These are phyloP conservation scores for Candida smagusa DNA, from an alignment of 1,139 yeast genomes.

Conservation along the genomic window DNA sequence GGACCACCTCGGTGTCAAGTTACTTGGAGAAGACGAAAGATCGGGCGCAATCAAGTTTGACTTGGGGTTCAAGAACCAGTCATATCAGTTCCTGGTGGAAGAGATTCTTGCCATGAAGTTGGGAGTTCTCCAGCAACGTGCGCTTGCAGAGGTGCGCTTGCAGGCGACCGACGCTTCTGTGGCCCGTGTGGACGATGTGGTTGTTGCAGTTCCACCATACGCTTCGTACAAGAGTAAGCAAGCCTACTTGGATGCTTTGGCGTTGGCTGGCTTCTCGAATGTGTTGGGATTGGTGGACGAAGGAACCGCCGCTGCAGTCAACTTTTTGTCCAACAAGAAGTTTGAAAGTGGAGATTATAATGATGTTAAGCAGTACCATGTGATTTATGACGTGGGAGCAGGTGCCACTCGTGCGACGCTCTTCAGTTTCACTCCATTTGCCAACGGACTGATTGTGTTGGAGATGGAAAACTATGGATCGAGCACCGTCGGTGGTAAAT, in stretches of 20 bases:
- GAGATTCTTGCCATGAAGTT: constrained; percentile 84
- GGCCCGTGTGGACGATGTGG: constrained; percentile 55
- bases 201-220: constrained; percentile 75
- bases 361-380: constrained; percentile 51
- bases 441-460: constrained; percentile 38
- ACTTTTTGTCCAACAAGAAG: constrained; percentile 57
- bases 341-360: constrained; percentile 35
- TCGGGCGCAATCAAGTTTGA: constrained; percentile 57
- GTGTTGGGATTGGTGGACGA: constrained; percentile 76
- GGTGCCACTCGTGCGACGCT: constrained; percentile 87
- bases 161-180: constrained; percentile 25
- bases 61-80: constrained; percentile 43
- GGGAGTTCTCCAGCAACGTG: constrained; percentile 63
- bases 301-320: constrained; percentile 86
- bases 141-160: constrained; percentile 40
- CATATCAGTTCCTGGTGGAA: constrained; percentile 50
- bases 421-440: constrained; percentile 56
- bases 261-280: constrained; percentile 60
- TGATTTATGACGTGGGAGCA: constrained; percentile 90
- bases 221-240: constrained; percentile 63
- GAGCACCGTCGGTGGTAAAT: constrained; percentile 67
- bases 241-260: constrained; percentile 71
- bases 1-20: constrained; percentile 60
- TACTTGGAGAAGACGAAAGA: constrained; percentile 38
- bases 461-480: constrained; percentile 72